Conservation (phyloP, 192 early-diverging fungal genomes). For the Paraglomus brasilianum region DNA sequence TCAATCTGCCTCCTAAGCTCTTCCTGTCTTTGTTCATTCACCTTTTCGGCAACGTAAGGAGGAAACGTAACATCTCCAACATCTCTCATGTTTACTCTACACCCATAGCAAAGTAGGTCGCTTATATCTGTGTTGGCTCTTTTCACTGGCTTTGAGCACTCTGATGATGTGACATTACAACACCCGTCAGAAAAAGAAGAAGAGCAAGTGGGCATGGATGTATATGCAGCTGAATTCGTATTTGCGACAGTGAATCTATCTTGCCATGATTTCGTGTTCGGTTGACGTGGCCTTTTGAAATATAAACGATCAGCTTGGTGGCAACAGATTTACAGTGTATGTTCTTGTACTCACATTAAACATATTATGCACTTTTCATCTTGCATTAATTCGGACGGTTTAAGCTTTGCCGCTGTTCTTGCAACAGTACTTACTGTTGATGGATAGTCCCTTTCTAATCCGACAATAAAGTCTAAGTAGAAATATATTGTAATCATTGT, state of each 20-base stretch:
- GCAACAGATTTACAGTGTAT: background rate
- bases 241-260: conserved; percentile 47
- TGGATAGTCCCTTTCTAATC: conserved; percentile 77
- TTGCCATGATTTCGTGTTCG: conserved; percentile 48
- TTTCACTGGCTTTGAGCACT: no score
- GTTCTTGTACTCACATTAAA: conserved; percentile 54
- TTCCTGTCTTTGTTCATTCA: conserved; percentile 39
- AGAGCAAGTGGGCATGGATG: no score
- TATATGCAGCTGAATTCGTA: background rate
- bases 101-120: conserved; percentile 51
- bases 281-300: conserved; percentile 46
- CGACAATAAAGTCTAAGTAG: conserved; percentile 69
- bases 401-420: conserved; percentile 77
- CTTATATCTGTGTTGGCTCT: no score
- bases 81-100: conserved; percentile 52
- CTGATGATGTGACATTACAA: background rate
- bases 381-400: conserved; percentile 50
- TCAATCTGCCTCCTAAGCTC: conserved; percentile 59
- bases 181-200: no score
- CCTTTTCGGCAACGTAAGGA: conserved; percentile 43
- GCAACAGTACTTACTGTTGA: conserved; percentile 83
- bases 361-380: conserved; percentile 60
- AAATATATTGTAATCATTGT: no score
- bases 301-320: background rate
- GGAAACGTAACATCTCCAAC: conserved; percentile 43